Base-by-base conservation (phyloP, 305 asterid genomes). In the Fraxinus floribunda region DNA sequence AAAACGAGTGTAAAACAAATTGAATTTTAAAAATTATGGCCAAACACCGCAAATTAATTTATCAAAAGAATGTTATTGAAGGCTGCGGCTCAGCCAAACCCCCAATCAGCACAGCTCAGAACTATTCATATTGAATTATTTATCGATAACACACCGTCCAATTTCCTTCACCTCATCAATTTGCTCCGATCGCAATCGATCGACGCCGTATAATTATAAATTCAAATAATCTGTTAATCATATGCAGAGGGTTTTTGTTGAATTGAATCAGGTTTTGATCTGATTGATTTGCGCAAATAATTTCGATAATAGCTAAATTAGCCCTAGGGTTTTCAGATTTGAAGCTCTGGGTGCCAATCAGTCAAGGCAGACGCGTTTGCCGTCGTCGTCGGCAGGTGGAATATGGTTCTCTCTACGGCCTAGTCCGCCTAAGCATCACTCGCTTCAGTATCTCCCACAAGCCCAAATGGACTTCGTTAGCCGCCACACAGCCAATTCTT, bases 261-360 rank as follows among this genome's bases (percentile, higher is more conserved):
- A 30, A 70, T 70, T 30, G 22, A 70, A 70, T 32, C 76, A 3
- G 41, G 10, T 70, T 29, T 70, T 70, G 76, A 70, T 30, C 22
- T 8, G 44, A 70, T 70, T 20, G 76, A 70, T 32, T 70, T 30
- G 39, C 2, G 5, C 44, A 70, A 29, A 32, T 32, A 70, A 70
- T 9, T 70, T 30, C 24, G 76, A 30, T 15, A 70, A 70, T 70
- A 30, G 76, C 22, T 70, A 30, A 70, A 70, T 70, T 70, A 4
- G 76, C 76, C 83, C 76, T 88, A 88, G 90, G 89, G 93, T 84
- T 90, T 87, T 81, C 85, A 26, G 90, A 88, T 86, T 88, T 84
- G 93, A 84, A 94, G 98, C 97, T 89, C 98, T 97, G 98, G 99
- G 99, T 97, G 98, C 99, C 93, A 89, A 93, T 89, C 98, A 93